These are phyloP conservation scores for Suhomyces sp. DNA, from an alignment of 805 yeast species.

Conservation along the genomic window DNA sequence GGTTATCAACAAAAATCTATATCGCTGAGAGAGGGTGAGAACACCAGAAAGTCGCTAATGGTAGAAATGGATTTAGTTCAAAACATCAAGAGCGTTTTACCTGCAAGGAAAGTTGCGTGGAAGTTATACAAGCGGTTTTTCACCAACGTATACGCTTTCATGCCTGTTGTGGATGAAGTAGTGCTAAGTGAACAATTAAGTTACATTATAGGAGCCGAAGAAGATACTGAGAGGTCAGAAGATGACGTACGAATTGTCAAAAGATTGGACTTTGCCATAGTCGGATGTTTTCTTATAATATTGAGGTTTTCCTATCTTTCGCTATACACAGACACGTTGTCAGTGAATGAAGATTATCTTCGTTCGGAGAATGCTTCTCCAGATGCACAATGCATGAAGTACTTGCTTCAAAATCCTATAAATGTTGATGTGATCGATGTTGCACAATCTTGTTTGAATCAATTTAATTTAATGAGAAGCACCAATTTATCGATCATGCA, in stretches of 20 bases:
- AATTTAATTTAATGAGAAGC: conserved; percentile 10
- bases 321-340: conserved; percentile 13
- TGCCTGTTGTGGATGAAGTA: conserved; percentile 28
- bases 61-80: not conserved
- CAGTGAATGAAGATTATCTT: conserved; percentile 9
- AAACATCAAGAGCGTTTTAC: conserved; percentile 12
- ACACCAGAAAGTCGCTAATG: too few species aligned
- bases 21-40: conserved; percentile 4
- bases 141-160: conserved; percentile 20
- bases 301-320: conserved; percentile 17
- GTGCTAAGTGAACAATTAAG: conserved; percentile 5
- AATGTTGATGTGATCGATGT: conserved; percentile 14
- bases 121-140: conserved; percentile 20
- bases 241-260: conserved; percentile 2
- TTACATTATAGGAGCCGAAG: not conserved
- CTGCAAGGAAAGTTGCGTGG: conserved; percentile 7
- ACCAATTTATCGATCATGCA: conserved; percentile 17
- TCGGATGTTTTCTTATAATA: conserved; percentile 16
- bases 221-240: conserved; percentile 13
- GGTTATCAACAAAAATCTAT: conserved; percentile 7
- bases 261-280: conserved; percentile 13
- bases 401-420: conserved; percentile 13
- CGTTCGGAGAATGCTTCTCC: not conserved
- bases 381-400: not conserved
- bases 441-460: conserved; percentile 14